phyloP scores from a whole-genome alignment of 1,284 basidiomycete species.

The Moniliella sp. region DNA sequence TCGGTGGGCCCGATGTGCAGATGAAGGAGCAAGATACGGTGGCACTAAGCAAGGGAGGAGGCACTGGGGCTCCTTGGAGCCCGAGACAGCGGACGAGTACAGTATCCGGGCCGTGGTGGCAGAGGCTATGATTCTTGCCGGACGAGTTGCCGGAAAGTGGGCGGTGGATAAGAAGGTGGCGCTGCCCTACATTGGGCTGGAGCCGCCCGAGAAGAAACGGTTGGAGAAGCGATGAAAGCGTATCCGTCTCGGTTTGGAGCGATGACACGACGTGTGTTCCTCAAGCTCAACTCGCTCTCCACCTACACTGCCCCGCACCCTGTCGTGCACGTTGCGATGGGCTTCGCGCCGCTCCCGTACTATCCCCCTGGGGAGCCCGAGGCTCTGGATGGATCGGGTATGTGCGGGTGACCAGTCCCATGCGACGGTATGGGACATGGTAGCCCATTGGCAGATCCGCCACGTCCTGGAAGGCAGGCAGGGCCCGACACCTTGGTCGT shows the following conservation, averaged over 20 bases:
- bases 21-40: no score
- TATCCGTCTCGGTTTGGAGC: conserved; percentile 20
- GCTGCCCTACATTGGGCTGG: conserved; percentile 47
- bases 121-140: conserved; percentile 66
- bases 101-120: conserved; percentile 41
- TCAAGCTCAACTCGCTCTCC: conserved; percentile 3
- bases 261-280: not conserved
- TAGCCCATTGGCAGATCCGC: conserved; percentile 79
- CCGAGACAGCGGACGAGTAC: not conserved
- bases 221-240: conserved; percentile 40
- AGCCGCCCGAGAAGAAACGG: no score
- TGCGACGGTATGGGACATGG: conserved; percentile 65
- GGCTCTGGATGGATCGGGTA: conserved; percentile 38
- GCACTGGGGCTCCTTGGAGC: no score
- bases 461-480: no score
- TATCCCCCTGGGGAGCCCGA: conserved; percentile 1
- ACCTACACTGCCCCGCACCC: conserved; percentile 31
- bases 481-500: no score
- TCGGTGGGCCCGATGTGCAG: no score
- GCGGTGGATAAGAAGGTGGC: conserved; percentile 46
- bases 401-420: conserved; percentile 60
- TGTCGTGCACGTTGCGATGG: conserved; percentile 50
- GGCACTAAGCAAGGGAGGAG: no score
- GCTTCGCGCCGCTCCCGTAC: conserved; percentile 36
- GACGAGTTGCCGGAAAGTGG: conserved; percentile 54